Evolutionary conservation across 129 eudicot species (phyloP).

Genomic region (Artemisia argyi): DNA sequence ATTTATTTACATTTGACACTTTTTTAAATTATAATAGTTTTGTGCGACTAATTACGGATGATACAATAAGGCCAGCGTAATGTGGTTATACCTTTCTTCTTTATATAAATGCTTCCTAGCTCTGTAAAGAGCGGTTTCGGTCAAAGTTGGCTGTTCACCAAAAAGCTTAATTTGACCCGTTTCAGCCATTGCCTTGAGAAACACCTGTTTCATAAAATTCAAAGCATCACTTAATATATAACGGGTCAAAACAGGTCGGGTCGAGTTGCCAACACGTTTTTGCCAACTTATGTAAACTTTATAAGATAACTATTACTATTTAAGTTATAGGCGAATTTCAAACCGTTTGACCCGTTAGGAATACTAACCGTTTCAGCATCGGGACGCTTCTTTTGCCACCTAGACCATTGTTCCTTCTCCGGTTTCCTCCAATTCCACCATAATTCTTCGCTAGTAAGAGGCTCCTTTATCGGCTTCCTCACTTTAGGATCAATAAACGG

Average conservation of each 20-base stretch:
- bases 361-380: constrained; percentile 92
- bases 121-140: constrained; percentile 91
- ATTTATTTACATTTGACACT: no score
- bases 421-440: constrained; percentile 99
- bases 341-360: background rate
- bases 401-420: constrained; percentile 84
- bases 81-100: constrained; percentile 74
- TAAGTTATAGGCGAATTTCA: no score
- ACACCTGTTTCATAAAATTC: constrained; percentile 47
- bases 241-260: constrained; percentile 1
- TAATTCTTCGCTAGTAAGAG: constrained; percentile 91
- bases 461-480: constrained; percentile 62
- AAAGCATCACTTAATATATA: no score
- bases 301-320: no score
- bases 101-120: constrained; percentile 92
- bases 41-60: background rate
- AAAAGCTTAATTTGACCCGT: constrained; percentile 95
- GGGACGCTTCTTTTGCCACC: constrained; percentile 97
- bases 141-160: constrained; percentile 87
- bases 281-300: no score
- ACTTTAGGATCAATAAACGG: constrained; percentile 81
- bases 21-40: background rate
- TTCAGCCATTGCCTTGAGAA: constrained; percentile 98
- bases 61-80: constrained; percentile 1
- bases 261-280: no score